Percentiles rank a stretch among this genome's conserved stretches.
phyloP scores from a whole-genome alignment of 345 rosid genomes.

The Salix arbutifolia region DNA sequence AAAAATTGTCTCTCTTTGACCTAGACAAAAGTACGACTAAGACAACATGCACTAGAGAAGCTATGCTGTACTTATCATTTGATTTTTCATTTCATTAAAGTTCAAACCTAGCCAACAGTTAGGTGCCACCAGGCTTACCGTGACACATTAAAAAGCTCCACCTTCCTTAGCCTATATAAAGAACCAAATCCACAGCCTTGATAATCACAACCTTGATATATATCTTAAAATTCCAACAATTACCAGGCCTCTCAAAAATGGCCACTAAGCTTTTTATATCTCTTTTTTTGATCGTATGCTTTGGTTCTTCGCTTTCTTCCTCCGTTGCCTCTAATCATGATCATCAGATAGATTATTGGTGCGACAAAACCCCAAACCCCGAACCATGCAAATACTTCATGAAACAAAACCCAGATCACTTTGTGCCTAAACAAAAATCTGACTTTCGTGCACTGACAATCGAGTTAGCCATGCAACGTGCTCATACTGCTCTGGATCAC shows the following conservation, averaged over 20 bases:
- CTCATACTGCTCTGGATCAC: constrained; percentile 42
- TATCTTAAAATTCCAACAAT: neutral
- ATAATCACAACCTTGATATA: neutral
- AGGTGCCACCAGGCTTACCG: neutral
- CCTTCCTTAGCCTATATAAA: constrained; percentile 5
- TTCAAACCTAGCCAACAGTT: neutral
- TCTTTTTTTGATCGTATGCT: constrained; percentile 4
- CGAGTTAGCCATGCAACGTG: constrained; percentile 52
- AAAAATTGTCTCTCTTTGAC: neutral
- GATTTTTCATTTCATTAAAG: neutral
- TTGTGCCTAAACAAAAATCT: constrained; percentile 34
- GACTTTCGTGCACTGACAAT: constrained; percentile 46
- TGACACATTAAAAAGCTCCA: neutral
- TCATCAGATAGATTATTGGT: constrained; percentile 47
- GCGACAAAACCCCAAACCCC: constrained; percentile 67
- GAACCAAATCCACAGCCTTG: neutral
- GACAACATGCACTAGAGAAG: neutral
- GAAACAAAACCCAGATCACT: constrained; percentile 21
- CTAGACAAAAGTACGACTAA: neutral
- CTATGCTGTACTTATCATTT: neutral
- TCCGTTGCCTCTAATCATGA: constrained; percentile 12
- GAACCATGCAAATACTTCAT: constrained; percentile 57
- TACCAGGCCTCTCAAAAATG: constrained; percentile 4
- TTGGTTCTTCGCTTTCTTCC: constrained; percentile 14
- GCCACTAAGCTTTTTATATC: constrained; percentile 7